Base-by-base conservation (phyloP, 129 eudicot genomes). In the Flaveria robusta region DNA sequence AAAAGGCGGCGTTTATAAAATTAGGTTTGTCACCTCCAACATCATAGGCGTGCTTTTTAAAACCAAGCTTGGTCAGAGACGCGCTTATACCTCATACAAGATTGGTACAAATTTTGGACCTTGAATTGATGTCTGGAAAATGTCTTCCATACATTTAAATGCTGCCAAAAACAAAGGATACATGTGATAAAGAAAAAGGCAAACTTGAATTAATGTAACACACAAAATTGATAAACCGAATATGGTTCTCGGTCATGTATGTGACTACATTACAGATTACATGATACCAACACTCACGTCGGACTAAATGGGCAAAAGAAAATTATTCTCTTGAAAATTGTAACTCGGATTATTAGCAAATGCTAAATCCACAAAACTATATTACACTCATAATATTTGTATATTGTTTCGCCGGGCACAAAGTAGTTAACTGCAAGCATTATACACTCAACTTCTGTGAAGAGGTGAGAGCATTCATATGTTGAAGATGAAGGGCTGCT, bases 401-500 rank as follows among this genome's bases (percentile, higher is more conserved):
- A 72, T 55, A 82, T 34, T 77, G 75, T 72, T 71, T 66, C n/a
- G 22, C 71, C 72, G 41, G 58, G 74, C 31, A 39, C 62, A 29
- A 68, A 39, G 79, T 42, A 22, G 74, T 65, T 19, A 82, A 77
- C 27, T 15, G 51, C 74, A 65, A 55, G 64, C 78, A 78, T 89
- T 55, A 89, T 47, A 91, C 88, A 34, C 87, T 87, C 82, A 92
- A 75, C 81, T 87, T 89, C 63, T 88, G 96, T 39, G 93, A 84
- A 43, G 90, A 79, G 76, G 29, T 39, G 73, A 82, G 67, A 49
- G 88, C 86, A 77, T 81, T 87, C 85, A 82, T 73, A 76, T 91
- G 98, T 83, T 87, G 96, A 77, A 93, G 97, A 80, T 88, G 98
- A 64, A 93, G 78, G 26, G 97, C 96, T 63, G 97, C 88, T 79